A percentile compares a stretch with the other conserved stretches of the same genome.
phyloP scores from a whole-genome alignment of 1,284 basidiomycete genomes.

The Clitocybe nebularis region DNA sequence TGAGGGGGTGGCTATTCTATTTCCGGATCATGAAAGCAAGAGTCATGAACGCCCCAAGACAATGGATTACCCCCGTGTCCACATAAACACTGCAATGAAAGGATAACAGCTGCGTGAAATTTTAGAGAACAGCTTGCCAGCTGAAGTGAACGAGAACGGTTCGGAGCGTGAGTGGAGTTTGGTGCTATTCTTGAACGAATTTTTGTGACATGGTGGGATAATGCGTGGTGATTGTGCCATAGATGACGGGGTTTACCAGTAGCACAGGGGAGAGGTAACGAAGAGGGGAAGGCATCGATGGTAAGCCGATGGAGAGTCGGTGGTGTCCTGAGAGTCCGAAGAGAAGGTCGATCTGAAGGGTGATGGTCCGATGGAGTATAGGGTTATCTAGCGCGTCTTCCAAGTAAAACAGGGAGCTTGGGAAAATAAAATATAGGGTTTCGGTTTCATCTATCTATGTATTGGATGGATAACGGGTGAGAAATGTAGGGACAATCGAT shows the following conservation, averaged over 20 bases:
- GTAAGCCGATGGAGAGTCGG: neutral
- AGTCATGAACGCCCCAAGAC: neutral
- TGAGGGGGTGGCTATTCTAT: no score
- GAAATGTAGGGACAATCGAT: neutral
- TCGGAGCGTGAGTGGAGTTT: neutral
- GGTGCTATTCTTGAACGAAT: neutral
- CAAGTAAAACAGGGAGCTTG: neutral
- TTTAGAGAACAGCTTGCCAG: neutral
- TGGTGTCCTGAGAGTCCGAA: constrained; percentile 1
- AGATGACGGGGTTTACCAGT: no score
- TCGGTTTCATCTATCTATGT: neutral
- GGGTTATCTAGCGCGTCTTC: no score
- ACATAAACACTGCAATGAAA: neutral
- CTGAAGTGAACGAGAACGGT: neutral
- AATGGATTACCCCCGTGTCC: neutral
- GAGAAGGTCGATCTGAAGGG: neutral
- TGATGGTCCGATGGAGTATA: neutral
- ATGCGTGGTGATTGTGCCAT: neutral
- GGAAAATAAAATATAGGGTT: neutral
- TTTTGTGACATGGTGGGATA: neutral
- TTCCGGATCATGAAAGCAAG: neutral
- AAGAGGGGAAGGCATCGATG: neutral
- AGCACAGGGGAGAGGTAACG: neutral
- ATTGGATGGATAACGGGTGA: neutral
- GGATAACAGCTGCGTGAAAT: neutral